Base-by-base conservation (phyloP, 768 basidiomycete genomes). In the Zangia roseola region DNA sequence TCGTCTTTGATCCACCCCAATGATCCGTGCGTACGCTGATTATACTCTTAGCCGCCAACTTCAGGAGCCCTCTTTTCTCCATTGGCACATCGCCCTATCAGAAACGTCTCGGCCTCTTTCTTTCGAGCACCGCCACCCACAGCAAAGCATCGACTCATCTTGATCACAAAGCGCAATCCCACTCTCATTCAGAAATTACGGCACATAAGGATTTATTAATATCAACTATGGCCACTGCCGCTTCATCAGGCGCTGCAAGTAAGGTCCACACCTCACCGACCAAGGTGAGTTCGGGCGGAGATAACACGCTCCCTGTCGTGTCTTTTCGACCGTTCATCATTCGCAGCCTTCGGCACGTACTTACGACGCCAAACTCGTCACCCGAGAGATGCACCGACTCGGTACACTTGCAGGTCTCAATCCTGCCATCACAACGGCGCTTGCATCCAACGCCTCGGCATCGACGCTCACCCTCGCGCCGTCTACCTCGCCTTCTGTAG, bases 301-400 rank as follows among this genome's bases (percentile, higher is more conserved):
- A 53, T 59, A 50, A 36, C 45, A 31, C 40, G 30, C 40, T 17
- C 34, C 25, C 45, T 9, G 23, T 53, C 14, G 31, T 45, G 23
- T 30, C 45, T 31, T 57, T 23, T 46, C 21, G 43, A 45, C 49
- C 46, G 38, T 51, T 49, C 37, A 52, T 26, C 34, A 46, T 30
- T 31, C 51, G 77, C 68, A 77, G 33, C 78, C 82, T 10, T 80
- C 86, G 63, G 76, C 80, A 20, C 82, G 88, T 19, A 88, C 86
- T 1, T 90, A 89, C 67, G 87, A 89, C 69, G 75, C 85, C 14
- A 88, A 91, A 64, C 74, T 88, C 40, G 86, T 91, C 55, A 80
- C 86, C 3, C 81, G 86, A 34, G 90, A 92, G 67, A 91, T 92
- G 88, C 88, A 91, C 60, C 80, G 90, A 28, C 79, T 91, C 5